phyloP scores from a whole-genome alignment of 1,139 yeast genomes.

The Taiozyma sp. region DNA sequence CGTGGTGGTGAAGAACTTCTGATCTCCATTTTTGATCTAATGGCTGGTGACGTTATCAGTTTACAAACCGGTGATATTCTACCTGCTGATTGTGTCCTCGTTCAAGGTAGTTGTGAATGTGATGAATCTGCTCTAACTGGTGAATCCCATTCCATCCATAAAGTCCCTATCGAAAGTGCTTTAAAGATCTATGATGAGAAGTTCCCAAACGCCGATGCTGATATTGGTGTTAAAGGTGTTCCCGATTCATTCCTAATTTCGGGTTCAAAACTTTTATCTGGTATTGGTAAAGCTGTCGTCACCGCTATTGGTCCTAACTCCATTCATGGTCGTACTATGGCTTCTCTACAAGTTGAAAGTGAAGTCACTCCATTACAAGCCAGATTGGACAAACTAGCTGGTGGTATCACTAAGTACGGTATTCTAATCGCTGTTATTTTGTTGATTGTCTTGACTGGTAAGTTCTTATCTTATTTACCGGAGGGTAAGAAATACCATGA shows the following conservation, averaged over 20 bases:
- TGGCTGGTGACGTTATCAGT: slow-evolving; percentile 81
- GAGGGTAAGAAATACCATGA: slow-evolving; percentile 42
- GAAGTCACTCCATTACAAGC: slow-evolving; percentile 89
- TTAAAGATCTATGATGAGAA: slow-evolving; percentile 26
- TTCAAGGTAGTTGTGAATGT: slow-evolving; percentile 75
- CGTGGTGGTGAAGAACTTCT: slow-evolving; percentile 68
- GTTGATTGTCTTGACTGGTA: slow-evolving; percentile 72
- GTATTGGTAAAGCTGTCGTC: slow-evolving; percentile 81
- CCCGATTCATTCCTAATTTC: slow-evolving; percentile 84
- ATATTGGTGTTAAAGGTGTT: slow-evolving; percentile 42
- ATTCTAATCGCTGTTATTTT: slow-evolving; percentile 76
- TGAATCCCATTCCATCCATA: slow-evolving; percentile 79
- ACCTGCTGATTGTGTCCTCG: slow-evolving; percentile 81
- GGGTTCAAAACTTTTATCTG: slow-evolving; percentile 84
- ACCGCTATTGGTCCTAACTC: slow-evolving; percentile 91
- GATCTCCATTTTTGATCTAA: slow-evolving; percentile 67
- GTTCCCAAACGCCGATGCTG: slow-evolving; percentile 35
- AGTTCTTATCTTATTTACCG: slow-evolving; percentile 67
- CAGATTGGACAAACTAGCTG: slow-evolving; percentile 79
- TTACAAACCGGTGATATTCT: slow-evolving; percentile 93
- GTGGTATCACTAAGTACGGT: slow-evolving; percentile 92
- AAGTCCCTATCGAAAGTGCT: slow-evolving; percentile 53
- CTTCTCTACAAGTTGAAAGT: slow-evolving; percentile 65
- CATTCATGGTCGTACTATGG: slow-evolving; percentile 87
- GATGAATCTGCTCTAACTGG: slow-evolving; percentile 95